These are phyloP conservation scores for Starmerella stigmatis DNA, from an alignment of 805 yeast genomes.

Conservation along the genomic window DNA sequence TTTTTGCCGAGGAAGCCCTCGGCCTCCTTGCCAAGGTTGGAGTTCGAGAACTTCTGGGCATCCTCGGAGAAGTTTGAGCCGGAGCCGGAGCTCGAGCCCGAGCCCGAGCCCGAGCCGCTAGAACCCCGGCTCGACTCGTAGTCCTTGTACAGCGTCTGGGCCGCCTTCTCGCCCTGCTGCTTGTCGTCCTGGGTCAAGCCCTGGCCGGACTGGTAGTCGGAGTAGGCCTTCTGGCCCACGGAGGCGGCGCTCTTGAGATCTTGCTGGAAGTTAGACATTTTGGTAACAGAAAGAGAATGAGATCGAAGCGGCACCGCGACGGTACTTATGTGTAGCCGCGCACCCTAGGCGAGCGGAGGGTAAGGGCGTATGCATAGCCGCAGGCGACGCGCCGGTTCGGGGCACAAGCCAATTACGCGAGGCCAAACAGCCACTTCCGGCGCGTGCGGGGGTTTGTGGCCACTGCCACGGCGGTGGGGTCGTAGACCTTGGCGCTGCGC, in stretches of 20 bases:
- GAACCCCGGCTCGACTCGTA: background rate
- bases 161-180: constrained; percentile 5
- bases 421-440: constrained; percentile 21
- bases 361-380: background rate
- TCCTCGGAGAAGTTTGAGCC: background rate
- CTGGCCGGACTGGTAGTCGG: constrained; percentile 6
- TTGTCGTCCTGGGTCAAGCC: constrained; percentile 2
- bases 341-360: background rate
- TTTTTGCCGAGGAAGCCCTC: background rate
- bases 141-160: constrained; percentile 6
- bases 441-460: constrained; percentile 19
- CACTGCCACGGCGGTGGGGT: constrained; percentile 14
- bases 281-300: background rate
- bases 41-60: background rate
- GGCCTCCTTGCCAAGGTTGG: constrained; percentile 1
- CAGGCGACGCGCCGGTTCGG: background rate
- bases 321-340: background rate
- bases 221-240: constrained; percentile 5
- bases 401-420: background rate
- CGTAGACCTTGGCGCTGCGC: constrained; percentile 43
- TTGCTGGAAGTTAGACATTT: constrained; percentile 3
- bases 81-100: background rate
- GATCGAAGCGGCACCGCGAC: background rate
- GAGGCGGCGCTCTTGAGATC: constrained; percentile 3
- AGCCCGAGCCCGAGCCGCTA: background rate